Conservation (phyloP, 1,139 yeast genomes). For the Hanseniaspora uvarum region DNA sequence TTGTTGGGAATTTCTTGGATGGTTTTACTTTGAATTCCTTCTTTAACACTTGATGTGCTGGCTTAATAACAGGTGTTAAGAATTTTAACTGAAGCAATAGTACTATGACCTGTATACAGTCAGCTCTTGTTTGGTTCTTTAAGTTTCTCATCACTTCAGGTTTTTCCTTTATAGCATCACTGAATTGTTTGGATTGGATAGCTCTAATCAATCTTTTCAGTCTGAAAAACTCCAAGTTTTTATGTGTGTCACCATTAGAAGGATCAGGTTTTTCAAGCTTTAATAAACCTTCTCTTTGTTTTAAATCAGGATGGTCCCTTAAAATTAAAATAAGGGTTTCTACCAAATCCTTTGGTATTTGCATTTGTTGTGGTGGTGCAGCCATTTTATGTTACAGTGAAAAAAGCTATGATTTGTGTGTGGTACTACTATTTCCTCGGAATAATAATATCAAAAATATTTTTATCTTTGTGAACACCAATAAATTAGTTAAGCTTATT, state of each 20-base stretch:
- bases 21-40: constrained; percentile 54
- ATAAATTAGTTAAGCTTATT: too few species aligned
- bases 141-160: constrained; percentile 54
- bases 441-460: not conserved
- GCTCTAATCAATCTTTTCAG: constrained; percentile 77
- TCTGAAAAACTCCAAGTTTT: constrained; percentile 65
- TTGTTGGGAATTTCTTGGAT: constrained; percentile 55
- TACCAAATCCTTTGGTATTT: constrained; percentile 6
- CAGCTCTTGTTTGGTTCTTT: constrained; percentile 28
- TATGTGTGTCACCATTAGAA: constrained; percentile 1
- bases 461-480: not conserved
- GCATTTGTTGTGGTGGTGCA: constrained; percentile 10
- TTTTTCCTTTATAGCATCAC: constrained; percentile 42
- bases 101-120: constrained; percentile 56
- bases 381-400: constrained; percentile 6
- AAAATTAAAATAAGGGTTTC: constrained; percentile 50
- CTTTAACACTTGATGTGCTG: constrained; percentile 58
- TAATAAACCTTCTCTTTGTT: constrained; percentile 70
- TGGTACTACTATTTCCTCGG: not conserved
- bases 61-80: constrained; percentile 61
- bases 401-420: not conserved
- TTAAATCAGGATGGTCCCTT: constrained; percentile 54
- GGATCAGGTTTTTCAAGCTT: constrained; percentile 28
- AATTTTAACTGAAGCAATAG: constrained; percentile 63
- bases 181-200: constrained; percentile 62